Evolutionary conservation across 306 rosid species (phyloP).

Genomic region (Prosopis cineraria): DNA sequence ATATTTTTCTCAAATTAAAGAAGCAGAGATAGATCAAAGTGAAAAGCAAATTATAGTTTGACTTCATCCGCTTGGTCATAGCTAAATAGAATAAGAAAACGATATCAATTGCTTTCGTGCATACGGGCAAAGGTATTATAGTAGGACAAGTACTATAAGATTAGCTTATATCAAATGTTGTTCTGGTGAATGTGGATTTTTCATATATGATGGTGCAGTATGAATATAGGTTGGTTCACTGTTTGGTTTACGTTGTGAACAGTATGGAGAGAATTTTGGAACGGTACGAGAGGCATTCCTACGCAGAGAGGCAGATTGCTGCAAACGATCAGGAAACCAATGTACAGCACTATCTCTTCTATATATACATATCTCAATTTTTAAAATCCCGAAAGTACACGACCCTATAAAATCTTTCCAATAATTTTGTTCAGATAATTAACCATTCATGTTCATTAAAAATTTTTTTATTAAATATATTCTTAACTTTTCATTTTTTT

Average conservation of each 20-base stretch:
- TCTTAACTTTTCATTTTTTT: too few species aligned
- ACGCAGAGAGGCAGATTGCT: conserved; percentile 61
- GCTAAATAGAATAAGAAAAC: neutral
- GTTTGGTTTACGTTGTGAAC: conserved; percentile 2
- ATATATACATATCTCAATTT: neutral
- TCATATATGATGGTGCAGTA: neutral
- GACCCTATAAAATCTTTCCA: too few species aligned
- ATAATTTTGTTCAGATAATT: too few species aligned
- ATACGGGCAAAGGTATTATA: neutral
- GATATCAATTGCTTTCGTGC: neutral
- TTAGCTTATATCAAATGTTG: neutral
- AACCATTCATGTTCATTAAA: too few species aligned
- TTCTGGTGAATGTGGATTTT: neutral
- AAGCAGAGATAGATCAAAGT: neutral
- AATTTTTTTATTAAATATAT: too few species aligned
- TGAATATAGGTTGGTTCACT: neutral
- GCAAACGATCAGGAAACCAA: conserved; percentile 47
- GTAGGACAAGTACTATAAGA: too few species aligned
- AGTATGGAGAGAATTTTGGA: conserved; percentile 88
- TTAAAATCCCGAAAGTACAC: too few species aligned
- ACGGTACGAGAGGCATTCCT: conserved; percentile 79
- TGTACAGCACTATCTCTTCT: conserved; percentile 24
- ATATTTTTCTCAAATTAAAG: neutral
- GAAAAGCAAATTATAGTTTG: neutral
- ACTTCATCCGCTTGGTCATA: neutral